These are phyloP conservation scores for Cladobotryum mycophilum DNA, from an alignment of 2,329 filamentous ascomycete species.

Conservation along the genomic window DNA sequence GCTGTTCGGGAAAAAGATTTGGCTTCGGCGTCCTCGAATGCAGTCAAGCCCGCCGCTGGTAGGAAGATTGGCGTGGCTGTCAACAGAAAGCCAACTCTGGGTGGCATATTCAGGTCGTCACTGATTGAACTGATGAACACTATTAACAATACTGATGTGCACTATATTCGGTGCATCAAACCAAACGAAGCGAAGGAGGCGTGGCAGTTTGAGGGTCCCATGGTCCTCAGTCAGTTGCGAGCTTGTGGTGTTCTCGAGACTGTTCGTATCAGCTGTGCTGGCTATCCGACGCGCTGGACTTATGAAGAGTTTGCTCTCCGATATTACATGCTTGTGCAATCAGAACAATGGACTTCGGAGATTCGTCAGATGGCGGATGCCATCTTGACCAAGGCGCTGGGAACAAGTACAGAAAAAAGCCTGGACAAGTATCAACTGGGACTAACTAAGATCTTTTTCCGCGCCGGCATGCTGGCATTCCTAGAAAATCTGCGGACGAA, in stretches of 20 bases:
- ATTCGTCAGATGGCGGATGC: slow-evolving; percentile 91
- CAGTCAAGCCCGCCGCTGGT: slow-evolving; percentile 74
- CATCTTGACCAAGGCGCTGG: slow-evolving; percentile 83
- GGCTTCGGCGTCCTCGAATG: slow-evolving; percentile 55
- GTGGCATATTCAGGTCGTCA: slow-evolving; percentile 97
- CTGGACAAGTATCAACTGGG: slow-evolving; percentile 95
- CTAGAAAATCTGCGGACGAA: slow-evolving; percentile 88
- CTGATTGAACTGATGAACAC: slow-evolving; percentile 97
- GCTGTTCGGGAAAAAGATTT: slow-evolving; percentile 85
- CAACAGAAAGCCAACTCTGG: slow-evolving; percentile 92
- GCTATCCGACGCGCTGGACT: slow-evolving; percentile 96
- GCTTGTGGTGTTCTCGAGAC: slow-evolving; percentile 99
- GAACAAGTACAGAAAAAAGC: slow-evolving; percentile 65
- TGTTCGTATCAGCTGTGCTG: slow-evolving; percentile 92
- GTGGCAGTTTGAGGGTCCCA: slow-evolving; percentile 97
- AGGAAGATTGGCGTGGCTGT: slow-evolving; percentile 87
- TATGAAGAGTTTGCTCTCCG: slow-evolving; percentile 96
- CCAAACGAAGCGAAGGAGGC: slow-evolving; percentile 94
- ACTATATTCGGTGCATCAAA: slow-evolving; percentile 99
- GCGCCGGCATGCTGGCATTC: slow-evolving; percentile 97
- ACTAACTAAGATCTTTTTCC: slow-evolving; percentile 98
- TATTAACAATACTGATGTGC: slow-evolving; percentile 95
- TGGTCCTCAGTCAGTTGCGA: slow-evolving; percentile 94
- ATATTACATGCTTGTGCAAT: slow-evolving; percentile 97
- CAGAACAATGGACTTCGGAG: slow-evolving; percentile 83